phyloP scores from a whole-genome alignment of 2,329 filamentous ascomycete genomes.

The Fusarium beomiforme region DNA sequence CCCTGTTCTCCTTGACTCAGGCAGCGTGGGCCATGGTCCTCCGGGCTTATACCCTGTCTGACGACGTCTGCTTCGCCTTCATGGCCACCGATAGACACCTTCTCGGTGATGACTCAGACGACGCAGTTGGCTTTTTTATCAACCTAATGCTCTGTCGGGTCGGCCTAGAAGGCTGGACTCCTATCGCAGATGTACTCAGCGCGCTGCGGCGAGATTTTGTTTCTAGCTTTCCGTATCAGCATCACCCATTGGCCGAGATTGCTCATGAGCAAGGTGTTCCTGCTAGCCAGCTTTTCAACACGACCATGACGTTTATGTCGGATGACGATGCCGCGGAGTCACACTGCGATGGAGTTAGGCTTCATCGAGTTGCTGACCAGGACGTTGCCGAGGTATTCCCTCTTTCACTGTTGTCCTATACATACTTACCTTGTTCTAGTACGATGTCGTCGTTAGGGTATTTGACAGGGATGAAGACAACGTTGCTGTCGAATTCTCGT shows the following conservation, averaged over 20 bases:
- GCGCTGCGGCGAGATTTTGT: conserved; percentile 4
- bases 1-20: neutral
- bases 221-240: conserved; percentile 11
- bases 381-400: neutral
- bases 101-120: neutral
- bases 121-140: conserved; percentile 12
- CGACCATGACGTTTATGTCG: conserved; percentile 8
- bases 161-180: neutral
- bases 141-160: neutral
- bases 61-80: conserved; percentile 10
- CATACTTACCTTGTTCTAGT: neutral
- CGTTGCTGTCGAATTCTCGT: conserved; percentile 9
- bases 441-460: neutral
- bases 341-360: neutral
- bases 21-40: conserved; percentile 3
- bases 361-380: neutral
- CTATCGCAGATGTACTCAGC: neutral
- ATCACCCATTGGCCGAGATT: conserved; percentile 11
- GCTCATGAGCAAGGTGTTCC: conserved; percentile 11
- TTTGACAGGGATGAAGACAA: neutral
- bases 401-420: neutral
- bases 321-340: neutral
- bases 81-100: conserved; percentile 13
- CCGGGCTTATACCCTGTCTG: neutral
- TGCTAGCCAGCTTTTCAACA: conserved; percentile 19